Percentiles rank a stretch among this genome's conserved stretches.
Conservation (phyloP, 768 basidiomycete genomes). For the Panellus pusillus region DNA sequence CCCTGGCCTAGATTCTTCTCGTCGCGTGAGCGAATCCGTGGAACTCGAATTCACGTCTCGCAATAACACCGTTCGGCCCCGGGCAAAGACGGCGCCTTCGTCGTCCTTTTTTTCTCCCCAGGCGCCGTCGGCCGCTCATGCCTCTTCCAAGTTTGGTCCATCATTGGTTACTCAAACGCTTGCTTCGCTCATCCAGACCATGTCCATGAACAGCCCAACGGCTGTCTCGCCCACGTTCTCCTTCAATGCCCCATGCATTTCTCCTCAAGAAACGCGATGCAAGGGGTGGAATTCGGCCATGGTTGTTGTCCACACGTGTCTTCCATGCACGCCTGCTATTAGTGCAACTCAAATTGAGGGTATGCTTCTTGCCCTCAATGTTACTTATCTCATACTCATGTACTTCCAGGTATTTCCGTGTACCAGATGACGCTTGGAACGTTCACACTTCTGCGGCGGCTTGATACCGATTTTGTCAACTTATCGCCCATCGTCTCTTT, state of each 20-base stretch:
- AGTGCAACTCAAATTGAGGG: slow-evolving; percentile 73
- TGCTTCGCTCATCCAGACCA: slow-evolving; percentile 39
- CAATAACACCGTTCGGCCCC: slow-evolving; percentile 34
- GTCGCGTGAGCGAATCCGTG: background rate
- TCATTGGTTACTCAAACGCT: slow-evolving; percentile 31
- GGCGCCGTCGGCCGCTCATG: slow-evolving; percentile 21
- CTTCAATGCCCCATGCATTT: slow-evolving; percentile 35
- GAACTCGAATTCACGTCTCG: slow-evolving; percentile 33
- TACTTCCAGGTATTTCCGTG: slow-evolving; percentile 61
- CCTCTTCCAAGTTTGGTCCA: slow-evolving; percentile 24
- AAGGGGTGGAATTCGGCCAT: slow-evolving; percentile 32
- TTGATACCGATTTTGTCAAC: slow-evolving; percentile 80
- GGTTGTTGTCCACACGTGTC: slow-evolving; percentile 63
- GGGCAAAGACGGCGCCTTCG: slow-evolving; percentile 39
- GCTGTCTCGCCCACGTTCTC: slow-evolving; percentile 33
- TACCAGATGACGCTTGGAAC: slow-evolving; percentile 67
- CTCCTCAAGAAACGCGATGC: slow-evolving; percentile 41
- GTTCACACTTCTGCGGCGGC: slow-evolving; percentile 61
- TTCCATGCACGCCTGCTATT: slow-evolving; percentile 61
- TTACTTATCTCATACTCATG: slow-evolving; percentile 11
- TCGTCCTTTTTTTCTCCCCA: slow-evolving; percentile 21
- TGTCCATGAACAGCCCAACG: slow-evolving; percentile 40
- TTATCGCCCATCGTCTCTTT: slow-evolving; percentile 56
- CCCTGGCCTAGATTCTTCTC: no score
- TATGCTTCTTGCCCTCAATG: slow-evolving; percentile 24